Conservation (phyloP, 1,284 basidiomycete species). For the Pseudozyma pruni region DNA sequence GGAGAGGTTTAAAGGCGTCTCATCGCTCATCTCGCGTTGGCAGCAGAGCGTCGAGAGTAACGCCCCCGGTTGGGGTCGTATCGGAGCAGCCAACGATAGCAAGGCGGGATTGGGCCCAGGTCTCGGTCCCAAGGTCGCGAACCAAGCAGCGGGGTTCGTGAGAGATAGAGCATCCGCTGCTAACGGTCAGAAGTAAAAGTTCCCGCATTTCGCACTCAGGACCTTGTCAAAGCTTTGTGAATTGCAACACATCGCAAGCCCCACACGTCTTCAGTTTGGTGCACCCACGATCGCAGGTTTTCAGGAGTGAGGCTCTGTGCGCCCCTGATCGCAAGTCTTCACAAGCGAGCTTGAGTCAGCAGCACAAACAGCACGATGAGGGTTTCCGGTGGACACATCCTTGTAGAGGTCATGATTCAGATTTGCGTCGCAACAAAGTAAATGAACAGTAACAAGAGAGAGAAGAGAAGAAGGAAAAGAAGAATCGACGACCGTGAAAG, state of each 20-base stretch:
- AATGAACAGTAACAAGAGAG: conserved; percentile 2
- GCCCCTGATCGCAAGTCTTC: too few relatives aligned
- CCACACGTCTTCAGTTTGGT: not conserved
- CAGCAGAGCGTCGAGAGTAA: conserved; percentile 47
- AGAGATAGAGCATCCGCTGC: conserved; percentile 1
- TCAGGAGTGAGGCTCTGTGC: too few relatives aligned
- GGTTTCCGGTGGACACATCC: too few relatives aligned
- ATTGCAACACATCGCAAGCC: too few relatives aligned
- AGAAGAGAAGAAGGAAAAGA: conserved; percentile 6
- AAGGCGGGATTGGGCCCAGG: conserved; percentile 6
- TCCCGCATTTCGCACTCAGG: too few relatives aligned
- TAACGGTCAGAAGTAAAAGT: too few relatives aligned
- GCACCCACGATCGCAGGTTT: too few relatives aligned
- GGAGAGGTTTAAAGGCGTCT: conserved; percentile 46
- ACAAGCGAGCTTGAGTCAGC: not conserved
- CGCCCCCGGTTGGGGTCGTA: conserved; percentile 53
- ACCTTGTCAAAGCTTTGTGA: too few relatives aligned
- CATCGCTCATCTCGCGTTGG: conserved; percentile 40
- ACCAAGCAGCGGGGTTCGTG: conserved; percentile 13
- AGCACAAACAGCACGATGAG: not conserved
- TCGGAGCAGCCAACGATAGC: conserved; percentile 25
- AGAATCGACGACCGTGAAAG: not conserved
- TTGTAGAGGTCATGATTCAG: not conserved
- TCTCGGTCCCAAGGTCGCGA: conserved; percentile 12
- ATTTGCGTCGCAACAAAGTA: conserved; percentile 13